phyloP scores from a whole-genome alignment of 1,284 basidiomycete genomes.

The Hemileia vastatrix region DNA sequence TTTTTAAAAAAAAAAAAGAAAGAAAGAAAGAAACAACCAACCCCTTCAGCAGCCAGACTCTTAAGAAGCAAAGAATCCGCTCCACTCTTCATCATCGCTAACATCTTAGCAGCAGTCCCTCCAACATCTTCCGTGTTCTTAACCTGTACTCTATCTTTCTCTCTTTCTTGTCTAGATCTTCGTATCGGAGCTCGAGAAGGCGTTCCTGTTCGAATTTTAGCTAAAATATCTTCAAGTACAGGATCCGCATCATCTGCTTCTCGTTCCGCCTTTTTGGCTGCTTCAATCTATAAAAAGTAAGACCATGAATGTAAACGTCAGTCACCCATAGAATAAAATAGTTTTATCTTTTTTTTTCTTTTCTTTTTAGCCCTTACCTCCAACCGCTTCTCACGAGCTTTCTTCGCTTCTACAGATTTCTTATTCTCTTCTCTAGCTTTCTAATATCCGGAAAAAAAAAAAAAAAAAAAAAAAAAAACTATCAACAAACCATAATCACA shows the following conservation, averaged over 20 bases:
- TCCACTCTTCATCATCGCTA: constrained; percentile 18
- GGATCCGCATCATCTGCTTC: constrained; percentile 16
- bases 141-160: constrained; percentile 10
- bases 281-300: background rate
- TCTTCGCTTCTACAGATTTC: constrained; percentile 57
- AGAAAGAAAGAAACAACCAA: constrained; percentile 1
- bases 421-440: constrained; percentile 75
- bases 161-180: background rate
- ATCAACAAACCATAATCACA: background rate
- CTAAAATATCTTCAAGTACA: constrained; percentile 15
- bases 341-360: constrained; percentile 54
- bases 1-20: background rate
- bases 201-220: constrained; percentile 16
- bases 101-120: constrained; percentile 18
- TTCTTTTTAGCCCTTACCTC: constrained; percentile 24
- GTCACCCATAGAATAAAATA: background rate
- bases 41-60: constrained; percentile 17
- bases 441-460: constrained; percentile 46
- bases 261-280: constrained; percentile 7
- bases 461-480: background rate
- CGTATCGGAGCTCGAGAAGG: constrained; percentile 14
- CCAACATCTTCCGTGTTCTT: constrained; percentile 3
- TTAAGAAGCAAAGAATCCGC: constrained; percentile 13
- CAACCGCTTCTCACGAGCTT: constrained; percentile 55
- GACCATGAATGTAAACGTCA: background rate